These are phyloP conservation scores for Rasamsonia emersonii DNA, from an alignment of 2,329 filamentous ascomycete species.

Conservation along the genomic window DNA sequence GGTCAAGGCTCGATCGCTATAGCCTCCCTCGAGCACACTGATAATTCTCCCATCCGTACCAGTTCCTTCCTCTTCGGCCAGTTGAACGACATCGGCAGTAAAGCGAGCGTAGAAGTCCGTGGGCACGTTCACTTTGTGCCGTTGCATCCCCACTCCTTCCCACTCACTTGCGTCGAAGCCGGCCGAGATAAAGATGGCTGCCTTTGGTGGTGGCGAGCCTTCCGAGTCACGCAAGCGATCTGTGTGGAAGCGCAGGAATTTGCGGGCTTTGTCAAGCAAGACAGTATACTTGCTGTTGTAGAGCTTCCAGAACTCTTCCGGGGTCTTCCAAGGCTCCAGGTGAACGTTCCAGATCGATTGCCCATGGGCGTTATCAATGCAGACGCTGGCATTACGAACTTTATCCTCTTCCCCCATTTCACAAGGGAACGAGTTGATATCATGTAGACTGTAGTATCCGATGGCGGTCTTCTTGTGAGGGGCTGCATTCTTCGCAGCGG, in stretches of 20 bases:
- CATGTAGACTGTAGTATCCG: conserved; percentile 93
- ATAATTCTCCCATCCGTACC: conserved; percentile 76
- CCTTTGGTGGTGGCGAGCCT: conserved; percentile 58
- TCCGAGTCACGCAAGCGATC: conserved; percentile 51
- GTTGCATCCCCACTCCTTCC: conserved; percentile 87
- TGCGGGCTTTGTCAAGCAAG: conserved; percentile 71
- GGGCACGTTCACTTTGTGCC: conserved; percentile 90
- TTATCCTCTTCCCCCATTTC: conserved; percentile 91
- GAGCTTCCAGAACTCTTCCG: conserved; percentile 78
- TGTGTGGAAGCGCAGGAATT: conserved; percentile 66
- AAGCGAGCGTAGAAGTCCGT: conserved; percentile 94
- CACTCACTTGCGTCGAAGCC: conserved; percentile 97
- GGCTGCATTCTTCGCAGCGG: conserved; percentile 60
- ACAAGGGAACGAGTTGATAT: conserved; percentile 97
- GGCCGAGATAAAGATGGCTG: conserved; percentile 87
- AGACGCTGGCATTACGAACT: conserved; percentile 85
- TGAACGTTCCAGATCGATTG: conserved; percentile 97
- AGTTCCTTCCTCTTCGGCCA: conserved; percentile 72
- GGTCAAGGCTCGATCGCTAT: conserved; percentile 81
- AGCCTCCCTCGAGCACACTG: conserved; percentile 91
- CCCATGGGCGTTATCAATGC: conserved; percentile 86
- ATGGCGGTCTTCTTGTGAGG: conserved; percentile 77
- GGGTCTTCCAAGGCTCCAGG: conserved; percentile 73
- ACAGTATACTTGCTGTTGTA: conserved; percentile 72
- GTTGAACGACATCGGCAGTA: conserved; percentile 70